These are phyloP conservation scores for Stagonosporopsis cucurbitacearum DNA, from an alignment of 2,329 filamentous ascomycete genomes.

Conservation along the genomic window DNA sequence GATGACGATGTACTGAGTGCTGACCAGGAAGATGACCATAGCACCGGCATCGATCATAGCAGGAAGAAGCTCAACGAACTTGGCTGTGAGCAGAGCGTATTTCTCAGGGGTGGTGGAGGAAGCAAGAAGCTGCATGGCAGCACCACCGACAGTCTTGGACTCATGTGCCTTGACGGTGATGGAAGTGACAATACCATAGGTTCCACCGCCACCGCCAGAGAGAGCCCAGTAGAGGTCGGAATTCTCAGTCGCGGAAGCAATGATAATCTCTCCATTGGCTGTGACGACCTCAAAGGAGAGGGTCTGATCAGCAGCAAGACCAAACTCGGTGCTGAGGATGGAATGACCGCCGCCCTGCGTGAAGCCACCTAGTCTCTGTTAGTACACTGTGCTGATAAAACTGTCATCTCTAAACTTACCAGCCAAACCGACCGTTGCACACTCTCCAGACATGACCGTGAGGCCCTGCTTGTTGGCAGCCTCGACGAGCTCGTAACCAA, in stretches of 20 bases:
- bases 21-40: slow-evolving; percentile 27
- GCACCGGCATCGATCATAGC: slow-evolving; percentile 31
- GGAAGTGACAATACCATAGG: slow-evolving; percentile 40
- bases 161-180: slow-evolving; percentile 38
- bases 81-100: slow-evolving; percentile 20
- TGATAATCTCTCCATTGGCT: slow-evolving; percentile 37
- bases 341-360: slow-evolving; percentile 42
- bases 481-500: slow-evolving; percentile 33
- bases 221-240: slow-evolving; percentile 49
- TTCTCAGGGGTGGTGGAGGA: slow-evolving; percentile 24
- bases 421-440: slow-evolving; percentile 42
- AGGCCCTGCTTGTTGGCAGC: slow-evolving; percentile 28
- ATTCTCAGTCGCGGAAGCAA: slow-evolving; percentile 37
- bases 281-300: slow-evolving; percentile 44
- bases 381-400: neutral
- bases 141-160: slow-evolving; percentile 30
- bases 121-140: slow-evolving; percentile 28
- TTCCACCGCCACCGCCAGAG: slow-evolving; percentile 40
- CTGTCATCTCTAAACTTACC: slow-evolving; percentile 13
- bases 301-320: slow-evolving; percentile 42
- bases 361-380: slow-evolving; percentile 26
- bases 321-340: slow-evolving; percentile 26
- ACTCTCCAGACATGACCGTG: slow-evolving; percentile 38
- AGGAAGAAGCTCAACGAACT: slow-evolving; percentile 25
- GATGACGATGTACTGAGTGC: slow-evolving; percentile 21